phyloP scores from a whole-genome alignment of 768 basidiomycete genomes.

The Lactifluus subvellereus region DNA sequence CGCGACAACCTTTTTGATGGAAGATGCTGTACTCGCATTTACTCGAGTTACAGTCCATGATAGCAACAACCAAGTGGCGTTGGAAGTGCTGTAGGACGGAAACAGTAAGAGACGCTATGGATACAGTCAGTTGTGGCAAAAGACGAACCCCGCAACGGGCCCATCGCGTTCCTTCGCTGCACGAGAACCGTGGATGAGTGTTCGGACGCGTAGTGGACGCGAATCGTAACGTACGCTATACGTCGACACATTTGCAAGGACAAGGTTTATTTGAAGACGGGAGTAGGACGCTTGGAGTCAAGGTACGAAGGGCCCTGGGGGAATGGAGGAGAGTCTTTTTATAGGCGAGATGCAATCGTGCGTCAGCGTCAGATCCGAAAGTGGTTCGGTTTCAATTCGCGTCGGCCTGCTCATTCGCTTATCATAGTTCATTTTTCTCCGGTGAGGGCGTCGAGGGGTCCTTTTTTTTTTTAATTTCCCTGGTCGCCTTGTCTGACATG shows the following conservation, averaged over 20 bases:
- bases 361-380: conserved; percentile 4
- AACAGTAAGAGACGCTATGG: conserved; percentile 17
- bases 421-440: conserved; percentile 1
- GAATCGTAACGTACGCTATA: conserved; percentile 55
- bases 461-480: background rate
- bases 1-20: conserved; percentile 53
- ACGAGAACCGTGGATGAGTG: conserved; percentile 18
- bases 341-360: conserved; percentile 5
- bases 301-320: conserved; percentile 10
- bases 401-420: conserved; percentile 4
- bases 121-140: background rate
- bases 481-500: background rate
- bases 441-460: background rate
- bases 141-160: conserved; percentile 54
- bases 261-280: background rate
- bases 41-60: conserved; percentile 64
- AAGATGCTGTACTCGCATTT: conserved; percentile 58
- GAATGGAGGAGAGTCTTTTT: conserved; percentile 1
- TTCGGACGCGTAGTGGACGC: background rate
- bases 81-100: conserved; percentile 59
- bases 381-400: conserved; percentile 18
- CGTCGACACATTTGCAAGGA: conserved; percentile 56
- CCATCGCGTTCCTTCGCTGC: conserved; percentile 75
- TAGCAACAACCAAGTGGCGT: conserved; percentile 64
- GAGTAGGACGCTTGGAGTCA: background rate